A percentile compares a stretch with the other conserved stretches of the same genome.
Evolutionary conservation across 1,284 basidiomycete species (phyloP).

Genomic region (Microbotryum lychnidis-dioicae): DNA sequence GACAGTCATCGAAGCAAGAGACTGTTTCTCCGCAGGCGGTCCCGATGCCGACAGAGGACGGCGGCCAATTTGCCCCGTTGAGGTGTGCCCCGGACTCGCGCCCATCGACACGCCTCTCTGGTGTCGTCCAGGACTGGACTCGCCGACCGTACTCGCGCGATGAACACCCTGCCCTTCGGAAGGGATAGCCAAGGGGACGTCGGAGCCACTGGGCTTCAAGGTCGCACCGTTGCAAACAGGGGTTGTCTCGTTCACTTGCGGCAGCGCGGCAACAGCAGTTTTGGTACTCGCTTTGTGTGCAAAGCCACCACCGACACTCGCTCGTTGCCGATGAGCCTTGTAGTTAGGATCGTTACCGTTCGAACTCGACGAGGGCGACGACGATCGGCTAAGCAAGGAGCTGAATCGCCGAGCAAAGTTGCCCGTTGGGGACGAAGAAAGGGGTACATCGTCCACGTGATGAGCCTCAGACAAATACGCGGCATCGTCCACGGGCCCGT

Average conservation of each 20-base stretch:
- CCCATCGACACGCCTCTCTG: conserved; percentile 28
- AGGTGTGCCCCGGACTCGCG: not conserved
- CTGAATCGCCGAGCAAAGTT: conserved; percentile 37
- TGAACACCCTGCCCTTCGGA: conserved; percentile 26
- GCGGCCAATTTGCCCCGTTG: not conserved
- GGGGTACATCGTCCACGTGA: conserved; percentile 18
- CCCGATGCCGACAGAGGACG: too few species aligned
- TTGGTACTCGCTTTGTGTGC: conserved; percentile 45
- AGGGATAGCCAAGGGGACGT: conserved; percentile 27
- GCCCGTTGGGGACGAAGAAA: conserved; percentile 14
- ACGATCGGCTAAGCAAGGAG: conserved; percentile 36
- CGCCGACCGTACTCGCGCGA: conserved; percentile 32
- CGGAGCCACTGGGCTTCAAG: conserved; percentile 16
- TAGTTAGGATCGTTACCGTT: conserved; percentile 28
- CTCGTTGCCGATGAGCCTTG: conserved; percentile 31
- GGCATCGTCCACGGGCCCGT: not conserved
- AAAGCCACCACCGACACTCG: conserved; percentile 53
- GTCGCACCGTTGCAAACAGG: conserved; percentile 1
- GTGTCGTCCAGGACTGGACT: conserved; percentile 25
- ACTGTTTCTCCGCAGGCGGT: too few species aligned
- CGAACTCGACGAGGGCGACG: conserved; percentile 11
- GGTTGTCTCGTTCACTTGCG: conserved; percentile 31
- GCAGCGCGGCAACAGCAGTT: conserved; percentile 29
- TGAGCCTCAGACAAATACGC: conserved; percentile 3
- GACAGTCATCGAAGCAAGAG: conserved; percentile 7